Conservation (phyloP, 768 basidiomycete species). For the Podaxis pistillaris region DNA sequence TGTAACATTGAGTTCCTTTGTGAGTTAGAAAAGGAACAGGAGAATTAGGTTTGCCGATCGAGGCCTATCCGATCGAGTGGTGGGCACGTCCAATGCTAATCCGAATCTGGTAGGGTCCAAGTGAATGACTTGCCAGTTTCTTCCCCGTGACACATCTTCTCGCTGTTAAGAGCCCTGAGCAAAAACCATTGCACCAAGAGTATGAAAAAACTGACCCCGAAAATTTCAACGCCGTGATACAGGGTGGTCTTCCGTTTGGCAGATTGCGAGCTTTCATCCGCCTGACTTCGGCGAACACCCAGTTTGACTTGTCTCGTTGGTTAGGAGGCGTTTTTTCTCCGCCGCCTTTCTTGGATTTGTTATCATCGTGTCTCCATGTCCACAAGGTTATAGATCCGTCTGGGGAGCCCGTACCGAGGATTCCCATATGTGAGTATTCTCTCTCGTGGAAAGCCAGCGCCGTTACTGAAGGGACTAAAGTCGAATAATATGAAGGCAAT, state of each 20-base stretch:
- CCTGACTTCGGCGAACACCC: conserved; percentile 73
- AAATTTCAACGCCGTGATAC: conserved; percentile 79
- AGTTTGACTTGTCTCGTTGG: conserved; percentile 54
- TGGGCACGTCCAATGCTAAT: not conserved
- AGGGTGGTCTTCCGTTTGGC: conserved; percentile 43
- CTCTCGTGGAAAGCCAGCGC: conserved; percentile 86
- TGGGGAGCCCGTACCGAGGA: conserved; percentile 77
- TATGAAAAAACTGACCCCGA: conserved; percentile 53
- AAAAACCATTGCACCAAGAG: not conserved
- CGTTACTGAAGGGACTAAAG: conserved; percentile 57
- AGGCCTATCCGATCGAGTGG: too few species aligned
- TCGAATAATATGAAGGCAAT: conserved; percentile 36
- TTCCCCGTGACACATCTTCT: conserved; percentile 64
- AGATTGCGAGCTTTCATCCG: conserved; percentile 58
- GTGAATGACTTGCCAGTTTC: conserved; percentile 56
- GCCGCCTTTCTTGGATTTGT: conserved; percentile 16
- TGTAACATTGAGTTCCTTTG: too few species aligned
- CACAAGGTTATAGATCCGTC: conserved; percentile 79
- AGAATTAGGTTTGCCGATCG: too few species aligned
- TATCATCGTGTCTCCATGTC: conserved; percentile 54
- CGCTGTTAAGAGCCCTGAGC: conserved; percentile 33
- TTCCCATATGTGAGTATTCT: conserved; percentile 75
- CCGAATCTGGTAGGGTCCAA: conserved; percentile 56
- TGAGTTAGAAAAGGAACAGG: too few species aligned
- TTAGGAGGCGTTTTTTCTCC: conserved; percentile 67